A percentile compares a stretch with the other conserved stretches of the same genome.
These are phyloP conservation scores for Penicillium digitatum DNA, from an alignment of 2,329 filamentous ascomycete species.

Conservation along the genomic window DNA sequence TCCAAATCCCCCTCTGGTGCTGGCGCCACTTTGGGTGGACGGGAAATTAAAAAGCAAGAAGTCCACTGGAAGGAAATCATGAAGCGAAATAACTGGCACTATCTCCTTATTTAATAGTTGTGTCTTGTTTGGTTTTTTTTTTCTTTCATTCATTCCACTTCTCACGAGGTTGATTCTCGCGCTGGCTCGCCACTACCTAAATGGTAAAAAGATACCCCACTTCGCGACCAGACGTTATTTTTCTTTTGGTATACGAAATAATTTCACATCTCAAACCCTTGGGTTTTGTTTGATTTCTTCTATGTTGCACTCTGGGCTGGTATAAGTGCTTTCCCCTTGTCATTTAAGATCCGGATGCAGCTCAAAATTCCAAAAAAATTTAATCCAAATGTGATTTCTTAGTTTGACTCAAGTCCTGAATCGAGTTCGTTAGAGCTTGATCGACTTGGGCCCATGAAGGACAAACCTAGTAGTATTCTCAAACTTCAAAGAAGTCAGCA, in stretches of 20 bases:
- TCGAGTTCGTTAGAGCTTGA: background rate
- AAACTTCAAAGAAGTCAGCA: background rate
- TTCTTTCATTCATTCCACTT: background rate
- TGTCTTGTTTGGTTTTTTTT: background rate
- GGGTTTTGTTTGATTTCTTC: too few species aligned
- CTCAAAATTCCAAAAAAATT: background rate
- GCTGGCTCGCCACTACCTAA: background rate
- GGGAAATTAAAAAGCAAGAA: slow-evolving; percentile 50
- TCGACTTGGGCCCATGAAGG: background rate
- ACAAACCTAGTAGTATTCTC: background rate
- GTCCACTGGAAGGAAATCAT: slow-evolving; percentile 95
- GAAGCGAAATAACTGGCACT: slow-evolving; percentile 87
- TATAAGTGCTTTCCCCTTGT: too few species aligned
- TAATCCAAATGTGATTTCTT: background rate
- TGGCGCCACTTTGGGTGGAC: slow-evolving; percentile 1
- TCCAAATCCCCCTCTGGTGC: background rate
- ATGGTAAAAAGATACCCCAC: slow-evolving; percentile 1
- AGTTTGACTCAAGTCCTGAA: background rate
- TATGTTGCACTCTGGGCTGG: too few species aligned
- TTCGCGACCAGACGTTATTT: background rate
- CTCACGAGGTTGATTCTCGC: background rate
- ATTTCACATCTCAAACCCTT: background rate
- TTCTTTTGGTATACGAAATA: background rate
- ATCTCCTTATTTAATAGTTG: slow-evolving; percentile 69
- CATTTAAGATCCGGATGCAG: too few species aligned